These are phyloP conservation scores for Entomortierella chlamydospora DNA, from an alignment of 192 early-diverging fungal species.

Conservation along the genomic window DNA sequence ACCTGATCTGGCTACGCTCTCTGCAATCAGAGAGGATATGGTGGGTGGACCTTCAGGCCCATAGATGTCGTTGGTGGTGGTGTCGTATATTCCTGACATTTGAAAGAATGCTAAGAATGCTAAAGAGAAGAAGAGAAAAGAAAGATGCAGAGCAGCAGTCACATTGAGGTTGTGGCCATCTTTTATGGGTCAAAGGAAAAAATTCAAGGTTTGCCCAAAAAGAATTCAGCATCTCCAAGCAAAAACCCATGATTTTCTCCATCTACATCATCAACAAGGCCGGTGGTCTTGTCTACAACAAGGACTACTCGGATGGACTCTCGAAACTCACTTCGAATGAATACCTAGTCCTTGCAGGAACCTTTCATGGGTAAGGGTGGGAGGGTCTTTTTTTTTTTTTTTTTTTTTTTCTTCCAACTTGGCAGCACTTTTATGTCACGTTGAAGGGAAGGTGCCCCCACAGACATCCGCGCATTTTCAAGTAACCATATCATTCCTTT, in stretches of 20 bases:
- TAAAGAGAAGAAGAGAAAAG: not conserved
- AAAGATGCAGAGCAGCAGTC: not conserved
- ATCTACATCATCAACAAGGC: constrained; percentile 91
- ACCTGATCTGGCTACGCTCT: not conserved
- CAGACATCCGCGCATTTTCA: too few relatives aligned
- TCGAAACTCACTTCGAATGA: constrained; percentile 93
- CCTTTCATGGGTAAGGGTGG: constrained; percentile 86
- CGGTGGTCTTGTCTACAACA: constrained; percentile 94
- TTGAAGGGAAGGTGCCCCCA: too few relatives aligned
- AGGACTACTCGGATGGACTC: constrained; percentile 87
- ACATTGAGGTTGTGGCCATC: not conserved
- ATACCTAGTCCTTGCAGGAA: constrained; percentile 97
- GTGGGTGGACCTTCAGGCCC: constrained; percentile 16
- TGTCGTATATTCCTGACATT: constrained; percentile 13
- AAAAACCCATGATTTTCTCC: constrained; percentile 85
- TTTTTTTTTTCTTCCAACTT: too few relatives aligned
- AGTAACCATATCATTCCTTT: too few relatives aligned
- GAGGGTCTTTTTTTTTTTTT: too few relatives aligned
- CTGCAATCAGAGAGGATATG: constrained; percentile 7
- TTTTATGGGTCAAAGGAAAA: not conserved
- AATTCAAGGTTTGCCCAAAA: too few relatives aligned
- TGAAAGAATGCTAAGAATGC: constrained; percentile 2
- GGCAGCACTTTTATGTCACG: too few relatives aligned
- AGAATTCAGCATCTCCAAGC: too few relatives aligned
- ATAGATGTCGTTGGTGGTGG: constrained; percentile 28